Evolutionary conservation across 805 yeast species (phyloP).

Genomic region (Saccharomycopsis babjevae): DNA sequence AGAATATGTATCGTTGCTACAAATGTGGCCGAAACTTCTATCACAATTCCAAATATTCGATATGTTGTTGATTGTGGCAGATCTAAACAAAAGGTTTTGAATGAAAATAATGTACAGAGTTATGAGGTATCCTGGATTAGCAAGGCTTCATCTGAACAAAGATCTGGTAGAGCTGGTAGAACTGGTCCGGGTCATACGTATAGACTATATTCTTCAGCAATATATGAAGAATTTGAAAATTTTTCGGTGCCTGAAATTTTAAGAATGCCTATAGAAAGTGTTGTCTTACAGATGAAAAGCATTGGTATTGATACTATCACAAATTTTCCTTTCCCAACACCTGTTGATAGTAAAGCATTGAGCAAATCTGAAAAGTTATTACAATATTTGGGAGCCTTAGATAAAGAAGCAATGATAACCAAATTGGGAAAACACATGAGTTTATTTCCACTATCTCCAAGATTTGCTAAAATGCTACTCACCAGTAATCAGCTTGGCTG

Average conservation of each 20-base stretch:
- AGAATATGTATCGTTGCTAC: constrained; percentile 92
- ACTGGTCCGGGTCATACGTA: constrained; percentile 99
- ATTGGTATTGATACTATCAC: constrained; percentile 90
- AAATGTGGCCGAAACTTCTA: constrained; percentile 94
- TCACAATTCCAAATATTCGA: constrained; percentile 90
- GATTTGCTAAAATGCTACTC: constrained; percentile 82
- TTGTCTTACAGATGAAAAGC: constrained; percentile 90
- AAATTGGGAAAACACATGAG: constrained; percentile 80
- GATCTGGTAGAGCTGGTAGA: constrained; percentile 97
- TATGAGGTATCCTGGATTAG: constrained; percentile 88
- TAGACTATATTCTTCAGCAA: constrained; percentile 85
- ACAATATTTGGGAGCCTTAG: constrained; percentile 69
- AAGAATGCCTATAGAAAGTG: constrained; percentile 93
- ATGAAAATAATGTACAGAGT: constrained; percentile 83
- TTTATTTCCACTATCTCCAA: constrained; percentile 83
- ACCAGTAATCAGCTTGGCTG: constrained; percentile 83
- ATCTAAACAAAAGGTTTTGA: constrained; percentile 75
- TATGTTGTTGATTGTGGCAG: constrained; percentile 96
- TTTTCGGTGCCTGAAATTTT: constrained; percentile 84
- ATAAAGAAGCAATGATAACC: constrained; percentile 45
- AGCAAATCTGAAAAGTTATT: constrained; percentile 58
- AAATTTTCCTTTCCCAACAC: constrained; percentile 94
- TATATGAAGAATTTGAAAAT: constrained; percentile 69
- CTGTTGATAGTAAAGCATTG: constrained; percentile 60
- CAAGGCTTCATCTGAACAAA: constrained; percentile 91